These are phyloP conservation scores for Acanthamoeba healyi DNA, from an alignment of 208 protist genomes.

Conservation along the genomic window DNA sequence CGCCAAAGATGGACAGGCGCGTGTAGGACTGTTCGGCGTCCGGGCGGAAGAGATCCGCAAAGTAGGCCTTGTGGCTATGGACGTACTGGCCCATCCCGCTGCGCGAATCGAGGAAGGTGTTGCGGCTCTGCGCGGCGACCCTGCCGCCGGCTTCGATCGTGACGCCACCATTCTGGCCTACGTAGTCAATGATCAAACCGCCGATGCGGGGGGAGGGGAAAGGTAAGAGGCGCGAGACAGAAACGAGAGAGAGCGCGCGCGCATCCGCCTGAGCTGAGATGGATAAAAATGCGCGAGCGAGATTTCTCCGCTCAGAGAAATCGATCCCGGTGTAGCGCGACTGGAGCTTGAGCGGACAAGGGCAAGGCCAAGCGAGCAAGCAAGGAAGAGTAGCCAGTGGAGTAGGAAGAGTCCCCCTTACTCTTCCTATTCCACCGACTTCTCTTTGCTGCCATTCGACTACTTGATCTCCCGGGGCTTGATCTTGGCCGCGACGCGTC, in stretches of 20 bases:
- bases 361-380: not conserved
- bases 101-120: conserved; percentile 7
- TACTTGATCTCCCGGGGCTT: not conserved
- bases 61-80: conserved; percentile 28
- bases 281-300: not conserved
- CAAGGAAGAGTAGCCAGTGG: conserved; percentile 41
- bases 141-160: conserved; percentile 41
- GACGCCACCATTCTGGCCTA: conserved; percentile 47
- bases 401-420: conserved; percentile 61
- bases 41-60: conserved; percentile 1
- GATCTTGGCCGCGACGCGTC: not conserved
- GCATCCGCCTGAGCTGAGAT: not conserved
- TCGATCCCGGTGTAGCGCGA: not conserved
- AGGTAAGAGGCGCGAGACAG: not conserved
- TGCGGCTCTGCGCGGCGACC: conserved; percentile 56
- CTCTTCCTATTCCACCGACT: conserved; percentile 57
- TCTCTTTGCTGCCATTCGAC: conserved; percentile 4
- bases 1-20: conserved; percentile 38
- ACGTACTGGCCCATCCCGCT: conserved; percentile 41
- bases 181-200: not conserved
- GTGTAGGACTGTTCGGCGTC: not conserved
- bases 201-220: too few species aligned
- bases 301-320: not conserved
- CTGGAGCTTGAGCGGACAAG: not conserved
- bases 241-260: not conserved